Evolutionary conservation across 2,329 filamentous ascomycete genomes (phyloP).

Genomic region (Bipolaris zeicola): DNA sequence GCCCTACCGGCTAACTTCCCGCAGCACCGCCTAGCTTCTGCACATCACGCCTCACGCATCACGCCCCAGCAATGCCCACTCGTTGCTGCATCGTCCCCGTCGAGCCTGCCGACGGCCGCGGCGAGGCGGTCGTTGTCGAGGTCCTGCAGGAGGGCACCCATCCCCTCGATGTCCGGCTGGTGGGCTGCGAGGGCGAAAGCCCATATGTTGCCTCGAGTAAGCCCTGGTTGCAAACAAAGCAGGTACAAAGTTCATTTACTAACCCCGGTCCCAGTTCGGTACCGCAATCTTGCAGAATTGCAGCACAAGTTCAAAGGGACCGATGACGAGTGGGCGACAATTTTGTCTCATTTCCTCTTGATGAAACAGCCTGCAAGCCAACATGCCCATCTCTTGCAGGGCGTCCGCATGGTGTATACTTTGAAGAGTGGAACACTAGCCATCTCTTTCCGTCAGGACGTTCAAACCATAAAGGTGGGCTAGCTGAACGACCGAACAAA

Average conservation of each 20-base stretch:
- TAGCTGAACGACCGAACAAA: neutral
- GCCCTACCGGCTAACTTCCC: slow-evolving; percentile 5
- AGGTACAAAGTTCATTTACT: slow-evolving; percentile 24
- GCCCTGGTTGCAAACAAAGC: slow-evolving; percentile 40
- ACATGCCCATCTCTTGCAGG: slow-evolving; percentile 56
- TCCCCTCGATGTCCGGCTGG: slow-evolving; percentile 68
- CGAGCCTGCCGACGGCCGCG: slow-evolving; percentile 59
- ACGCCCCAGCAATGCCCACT: slow-evolving; percentile 11
- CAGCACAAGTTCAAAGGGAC: slow-evolving; percentile 45
- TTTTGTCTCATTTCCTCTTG: slow-evolving; percentile 64
- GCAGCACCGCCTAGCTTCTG: slow-evolving; percentile 3
- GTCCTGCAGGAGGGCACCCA: slow-evolving; percentile 58
- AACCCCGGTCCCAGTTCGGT: slow-evolving; percentile 39
- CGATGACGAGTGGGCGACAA: slow-evolving; percentile 67
- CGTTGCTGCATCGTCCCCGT: slow-evolving; percentile 61
- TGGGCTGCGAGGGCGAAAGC: slow-evolving; percentile 69
- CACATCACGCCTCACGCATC: neutral
- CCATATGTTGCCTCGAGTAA: slow-evolving; percentile 65
- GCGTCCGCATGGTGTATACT: slow-evolving; percentile 64
- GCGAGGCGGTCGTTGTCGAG: slow-evolving; percentile 65
- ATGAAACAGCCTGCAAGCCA: slow-evolving; percentile 49
- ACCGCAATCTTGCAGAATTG: slow-evolving; percentile 39
- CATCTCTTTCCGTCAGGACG: slow-evolving; percentile 67
- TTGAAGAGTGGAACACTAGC: slow-evolving; percentile 60
- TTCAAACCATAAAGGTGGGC: slow-evolving; percentile 69